Evolutionary conservation across 306 rosid species (phyloP).

Genomic region (Glycine soja): DNA sequence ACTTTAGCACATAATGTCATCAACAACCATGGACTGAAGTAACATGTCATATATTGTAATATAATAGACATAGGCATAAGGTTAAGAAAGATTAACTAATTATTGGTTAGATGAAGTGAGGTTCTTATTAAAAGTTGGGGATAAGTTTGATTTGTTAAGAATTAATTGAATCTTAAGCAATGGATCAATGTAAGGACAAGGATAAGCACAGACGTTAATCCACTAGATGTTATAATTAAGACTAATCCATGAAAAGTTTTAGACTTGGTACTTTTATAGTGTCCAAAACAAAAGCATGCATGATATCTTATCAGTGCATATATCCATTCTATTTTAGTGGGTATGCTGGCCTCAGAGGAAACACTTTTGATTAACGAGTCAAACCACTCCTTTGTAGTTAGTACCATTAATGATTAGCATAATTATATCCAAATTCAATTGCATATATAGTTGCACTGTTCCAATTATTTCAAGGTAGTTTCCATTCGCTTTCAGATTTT

Average conservation of each 20-base stretch:
- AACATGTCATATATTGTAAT: constrained; percentile 34
- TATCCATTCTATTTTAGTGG: constrained; percentile 42
- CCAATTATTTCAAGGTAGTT: constrained; percentile 49
- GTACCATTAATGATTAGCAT: constrained; percentile 44
- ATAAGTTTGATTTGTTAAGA: constrained; percentile 16
- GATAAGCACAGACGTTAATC: constrained; percentile 33
- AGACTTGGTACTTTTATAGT: not conserved
- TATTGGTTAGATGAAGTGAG: constrained; percentile 31
- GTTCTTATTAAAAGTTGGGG: constrained; percentile 41
- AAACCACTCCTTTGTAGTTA: constrained; percentile 38
- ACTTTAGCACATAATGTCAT: constrained; percentile 24
- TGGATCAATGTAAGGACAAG: constrained; percentile 29
- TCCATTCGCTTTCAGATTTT: constrained; percentile 42
- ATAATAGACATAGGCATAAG: constrained; percentile 39
- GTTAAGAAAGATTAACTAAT: constrained; percentile 44
- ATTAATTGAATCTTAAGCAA: constrained; percentile 38
- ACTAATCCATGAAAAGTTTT: not conserved
- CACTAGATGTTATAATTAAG: constrained; percentile 40
- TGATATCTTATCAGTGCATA: constrained; percentile 4
- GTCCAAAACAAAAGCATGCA: constrained; percentile 44
- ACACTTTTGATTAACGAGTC: constrained; percentile 43
- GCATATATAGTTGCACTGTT: not conserved
- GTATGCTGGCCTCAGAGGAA: constrained; percentile 39
- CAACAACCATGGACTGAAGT: constrained; percentile 30
- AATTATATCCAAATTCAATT: constrained; percentile 41